phyloP scores from a whole-genome alignment of 768 basidiomycete genomes.

The Kwoniella heveanensis region DNA sequence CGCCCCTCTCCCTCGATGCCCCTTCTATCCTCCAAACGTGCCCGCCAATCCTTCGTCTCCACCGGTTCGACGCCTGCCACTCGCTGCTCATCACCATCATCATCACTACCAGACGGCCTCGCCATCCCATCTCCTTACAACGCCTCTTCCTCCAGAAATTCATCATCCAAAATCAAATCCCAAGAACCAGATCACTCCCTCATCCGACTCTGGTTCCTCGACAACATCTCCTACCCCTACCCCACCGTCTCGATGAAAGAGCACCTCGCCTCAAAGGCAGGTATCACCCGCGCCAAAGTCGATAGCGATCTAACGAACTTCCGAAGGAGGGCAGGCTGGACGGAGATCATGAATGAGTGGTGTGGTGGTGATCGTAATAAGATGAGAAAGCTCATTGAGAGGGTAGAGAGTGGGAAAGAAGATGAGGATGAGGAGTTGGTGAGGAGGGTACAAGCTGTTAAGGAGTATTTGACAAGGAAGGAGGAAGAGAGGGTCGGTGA shows the following conservation, averaged over 20 bases:
- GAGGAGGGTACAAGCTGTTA: constrained; percentile 30
- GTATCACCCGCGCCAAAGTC: constrained; percentile 33
- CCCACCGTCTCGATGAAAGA: constrained; percentile 34
- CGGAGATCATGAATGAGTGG: constrained; percentile 35
- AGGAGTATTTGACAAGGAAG: constrained; percentile 31
- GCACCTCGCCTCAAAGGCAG: constrained; percentile 23
- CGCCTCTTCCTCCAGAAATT: neutral
- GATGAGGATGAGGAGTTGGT: constrained; percentile 18
- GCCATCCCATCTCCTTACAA: neutral
- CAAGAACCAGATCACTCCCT: constrained; percentile 22
- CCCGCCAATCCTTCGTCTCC: neutral
- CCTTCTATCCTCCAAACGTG: constrained; percentile 5
- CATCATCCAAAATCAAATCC: constrained; percentile 1
- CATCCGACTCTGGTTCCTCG: constrained; percentile 45
- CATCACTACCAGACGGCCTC: neutral
- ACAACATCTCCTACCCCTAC: constrained; percentile 40
- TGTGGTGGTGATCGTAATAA: constrained; percentile 16
- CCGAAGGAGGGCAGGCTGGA: constrained; percentile 45
- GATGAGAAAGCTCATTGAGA: constrained; percentile 35
- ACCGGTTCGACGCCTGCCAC: neutral
- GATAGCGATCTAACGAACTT: constrained; percentile 47
- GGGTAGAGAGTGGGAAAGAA: constrained; percentile 25
- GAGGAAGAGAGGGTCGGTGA: constrained; percentile 40
- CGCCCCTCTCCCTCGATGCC: neutral
- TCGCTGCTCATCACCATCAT: neutral